These are phyloP conservation scores for Plenodomus biglobosus DNA, from an alignment of 2,329 filamentous ascomycete species.

Conservation along the genomic window DNA sequence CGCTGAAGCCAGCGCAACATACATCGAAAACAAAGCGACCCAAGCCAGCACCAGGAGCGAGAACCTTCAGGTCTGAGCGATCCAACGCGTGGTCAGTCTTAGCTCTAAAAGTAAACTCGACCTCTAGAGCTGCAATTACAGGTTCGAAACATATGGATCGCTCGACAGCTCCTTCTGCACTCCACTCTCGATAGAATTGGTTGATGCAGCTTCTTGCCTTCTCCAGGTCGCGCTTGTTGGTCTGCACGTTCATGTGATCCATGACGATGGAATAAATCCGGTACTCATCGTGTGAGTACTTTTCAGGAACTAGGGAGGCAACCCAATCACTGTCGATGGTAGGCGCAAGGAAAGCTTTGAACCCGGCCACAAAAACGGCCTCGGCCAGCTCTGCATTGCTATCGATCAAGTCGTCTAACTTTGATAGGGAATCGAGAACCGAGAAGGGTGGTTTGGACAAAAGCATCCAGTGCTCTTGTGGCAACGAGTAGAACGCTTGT, in stretches of 20 bases:
- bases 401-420: slow-evolving; percentile 85
- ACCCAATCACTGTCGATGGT: slow-evolving; percentile 38
- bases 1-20: slow-evolving; percentile 68
- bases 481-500: slow-evolving; percentile 90
- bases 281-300: slow-evolving; percentile 32
- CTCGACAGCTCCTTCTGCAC: slow-evolving; percentile 72
- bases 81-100: slow-evolving; percentile 18
- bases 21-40: slow-evolving; percentile 89
- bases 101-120: slow-evolving; percentile 43
- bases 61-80: slow-evolving; percentile 59
- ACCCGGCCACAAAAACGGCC: slow-evolving; percentile 64
- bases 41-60: slow-evolving; percentile 88
- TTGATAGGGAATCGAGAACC: slow-evolving; percentile 74
- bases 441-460: slow-evolving; percentile 80
- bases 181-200: slow-evolving; percentile 96
- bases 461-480: slow-evolving; percentile 78
- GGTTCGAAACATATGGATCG: slow-evolving; percentile 76
- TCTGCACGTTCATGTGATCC: slow-evolving; percentile 67
- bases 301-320: slow-evolving; percentile 33
- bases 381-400: slow-evolving; percentile 81
- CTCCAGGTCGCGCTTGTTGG: slow-evolving; percentile 75
- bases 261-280: slow-evolving; percentile 51
- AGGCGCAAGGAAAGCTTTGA: slow-evolving; percentile 39
- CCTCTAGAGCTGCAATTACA: slow-evolving; percentile 65
- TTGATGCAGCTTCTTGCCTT: slow-evolving; percentile 91